Conservation (phyloP, 179 eudicot species). For the Beta macrorhiza region DNA sequence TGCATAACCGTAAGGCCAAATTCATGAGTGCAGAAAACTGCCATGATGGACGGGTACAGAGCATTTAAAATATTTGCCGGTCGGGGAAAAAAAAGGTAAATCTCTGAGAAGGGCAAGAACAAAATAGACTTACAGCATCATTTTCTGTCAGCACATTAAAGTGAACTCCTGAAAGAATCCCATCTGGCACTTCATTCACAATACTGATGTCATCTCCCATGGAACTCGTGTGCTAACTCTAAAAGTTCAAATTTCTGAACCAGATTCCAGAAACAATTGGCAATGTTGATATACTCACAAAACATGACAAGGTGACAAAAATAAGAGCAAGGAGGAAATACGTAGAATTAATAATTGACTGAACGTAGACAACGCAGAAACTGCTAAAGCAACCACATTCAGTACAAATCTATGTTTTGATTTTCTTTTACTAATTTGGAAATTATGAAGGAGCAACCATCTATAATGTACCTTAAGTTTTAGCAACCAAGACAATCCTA, state of each 20-base stretch:
- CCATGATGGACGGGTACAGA: not conserved
- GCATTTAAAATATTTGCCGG: not conserved
- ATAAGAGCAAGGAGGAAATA: constrained; percentile 1
- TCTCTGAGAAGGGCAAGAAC: not conserved
- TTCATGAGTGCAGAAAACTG: not conserved
- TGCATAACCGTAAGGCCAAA: not conserved
- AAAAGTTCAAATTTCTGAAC: constrained; percentile 15
- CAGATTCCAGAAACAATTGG: constrained; percentile 13
- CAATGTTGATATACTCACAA: not conserved
- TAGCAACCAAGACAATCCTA: constrained; percentile 21
- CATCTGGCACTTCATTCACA: constrained; percentile 54
- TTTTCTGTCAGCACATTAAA: constrained; percentile 55
- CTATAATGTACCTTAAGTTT: constrained; percentile 15
- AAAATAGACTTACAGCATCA: constrained; percentile 62
- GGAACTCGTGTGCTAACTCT: constrained; percentile 28
- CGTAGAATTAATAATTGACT: not conserved
- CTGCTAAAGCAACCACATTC: not conserved
- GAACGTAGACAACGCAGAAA: not conserved
- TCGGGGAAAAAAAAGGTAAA: constrained; percentile 1
- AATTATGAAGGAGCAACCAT: not conserved
- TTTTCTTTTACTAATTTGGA: not conserved
- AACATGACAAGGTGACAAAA: not conserved
- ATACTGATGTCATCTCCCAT: constrained; percentile 50
- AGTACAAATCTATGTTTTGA: not conserved
- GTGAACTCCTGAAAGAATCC: constrained; percentile 47